Percentiles rank a stretch among this genome's conserved stretches.
phyloP scores from a whole-genome alignment of 2,329 filamentous ascomycete genomes.

The Diplodia mutila region DNA sequence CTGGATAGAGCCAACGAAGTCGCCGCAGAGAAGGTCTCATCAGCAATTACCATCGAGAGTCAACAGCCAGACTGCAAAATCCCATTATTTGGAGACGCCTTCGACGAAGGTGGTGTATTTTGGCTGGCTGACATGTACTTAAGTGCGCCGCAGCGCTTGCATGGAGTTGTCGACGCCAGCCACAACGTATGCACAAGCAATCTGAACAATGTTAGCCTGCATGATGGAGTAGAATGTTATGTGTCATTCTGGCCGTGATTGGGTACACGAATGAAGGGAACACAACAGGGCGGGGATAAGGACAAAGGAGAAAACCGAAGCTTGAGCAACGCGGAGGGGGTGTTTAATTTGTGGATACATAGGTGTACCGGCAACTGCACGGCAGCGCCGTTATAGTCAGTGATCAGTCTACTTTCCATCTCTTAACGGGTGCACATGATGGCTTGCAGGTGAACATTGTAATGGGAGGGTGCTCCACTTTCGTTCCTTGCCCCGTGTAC shows the following conservation, averaged over 20 bases:
- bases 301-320: background rate
- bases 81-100: background rate
- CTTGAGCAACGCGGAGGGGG: background rate
- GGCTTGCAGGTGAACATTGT: background rate
- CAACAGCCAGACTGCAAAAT: too few relatives aligned
- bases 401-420: too few relatives aligned
- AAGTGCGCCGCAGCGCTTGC: background rate
- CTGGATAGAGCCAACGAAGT: too few relatives aligned
- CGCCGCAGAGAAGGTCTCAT: too few relatives aligned
- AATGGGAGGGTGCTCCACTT: background rate
- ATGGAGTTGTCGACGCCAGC: background rate
- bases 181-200: background rate
- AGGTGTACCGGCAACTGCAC: background rate
- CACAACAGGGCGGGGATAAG: conserved; percentile 5
- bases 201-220: background rate
- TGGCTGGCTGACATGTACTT: background rate
- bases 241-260: background rate
- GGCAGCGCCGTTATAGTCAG: background rate
- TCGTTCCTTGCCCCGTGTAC: background rate
- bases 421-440: background rate
- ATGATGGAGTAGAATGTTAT: background rate
- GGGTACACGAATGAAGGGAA: background rate
- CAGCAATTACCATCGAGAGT: too few relatives aligned
- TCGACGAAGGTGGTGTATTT: background rate
- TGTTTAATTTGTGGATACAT: background rate